These are phyloP conservation scores for Zygnema circumcarinatum DNA, from an alignment of 139 green algal species.

Conservation along the genomic window DNA sequence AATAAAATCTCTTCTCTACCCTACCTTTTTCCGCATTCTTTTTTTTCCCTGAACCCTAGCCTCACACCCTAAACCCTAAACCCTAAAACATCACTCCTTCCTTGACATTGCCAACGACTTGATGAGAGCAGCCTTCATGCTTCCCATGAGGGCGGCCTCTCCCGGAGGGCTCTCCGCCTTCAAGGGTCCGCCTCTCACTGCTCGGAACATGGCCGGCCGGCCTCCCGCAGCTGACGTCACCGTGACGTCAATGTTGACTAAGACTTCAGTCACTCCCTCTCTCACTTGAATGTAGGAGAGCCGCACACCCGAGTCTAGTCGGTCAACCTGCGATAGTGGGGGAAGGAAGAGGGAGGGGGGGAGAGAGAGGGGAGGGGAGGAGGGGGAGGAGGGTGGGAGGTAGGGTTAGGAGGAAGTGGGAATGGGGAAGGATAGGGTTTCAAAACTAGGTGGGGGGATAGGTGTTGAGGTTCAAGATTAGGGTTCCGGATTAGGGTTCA, in stretches of 20 bases:
- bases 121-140: background rate
- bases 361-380: too few relatives aligned
- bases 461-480: too few relatives aligned
- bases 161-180: background rate
- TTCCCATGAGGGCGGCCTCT: background rate
- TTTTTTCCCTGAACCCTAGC: too few relatives aligned
- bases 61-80: too few relatives aligned
- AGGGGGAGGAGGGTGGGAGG: too few relatives aligned
- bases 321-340: background rate
- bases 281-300: background rate
- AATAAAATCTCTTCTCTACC: too few relatives aligned
- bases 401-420: background rate
- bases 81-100: background rate
- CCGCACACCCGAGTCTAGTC: background rate
- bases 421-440: background rate
- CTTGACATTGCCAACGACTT: background rate
- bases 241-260: background rate
- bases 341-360: background rate
- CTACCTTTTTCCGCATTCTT: too few relatives aligned
- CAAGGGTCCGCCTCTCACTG: background rate
- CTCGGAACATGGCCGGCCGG: background rate
- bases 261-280: background rate
- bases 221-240: background rate
- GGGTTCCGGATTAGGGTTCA: too few relatives aligned
- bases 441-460: too few relatives aligned